Base-by-base conservation (phyloP, 176 grass and related monocot species). In the Cenchrus americanus region DNA sequence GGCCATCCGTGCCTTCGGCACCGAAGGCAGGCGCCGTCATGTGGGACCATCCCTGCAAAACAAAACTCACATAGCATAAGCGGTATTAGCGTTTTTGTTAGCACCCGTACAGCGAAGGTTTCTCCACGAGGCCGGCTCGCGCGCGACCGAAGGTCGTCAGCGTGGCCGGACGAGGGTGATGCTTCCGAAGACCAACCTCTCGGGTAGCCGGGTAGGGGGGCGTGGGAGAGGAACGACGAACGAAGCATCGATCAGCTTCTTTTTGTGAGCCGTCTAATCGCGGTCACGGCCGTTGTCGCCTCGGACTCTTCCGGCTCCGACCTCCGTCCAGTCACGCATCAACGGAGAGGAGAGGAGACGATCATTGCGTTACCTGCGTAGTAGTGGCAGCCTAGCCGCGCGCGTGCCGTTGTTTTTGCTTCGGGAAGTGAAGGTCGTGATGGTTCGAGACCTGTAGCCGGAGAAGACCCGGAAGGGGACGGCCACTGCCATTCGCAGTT, bases 251-350 rank as follows among this genome's bases (percentile, higher is more conserved):
- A 50, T 58, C 12, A 57, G 49, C 48, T 40, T 70, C 34, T 68
- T 81, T 70, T 7, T 0, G 23, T 61, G 67, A 49, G 22, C 2
- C 53, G 54, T 71, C 80, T 14, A 47, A n/a, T 82, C 80, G 53
- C 10, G 15, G 53, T 30, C 61, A 50, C 0, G 77, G 26, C 71
- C 49, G 23, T 19, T 65, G 44, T 34, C 48, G 42, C 43, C 59
- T 7, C 30, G 6, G 7, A 19, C 52, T 19, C 52, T 19, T 21
- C 54, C 54, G 53, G 5, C 17, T 11, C 53, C 53, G 54, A 58
- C 17, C 19, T 58, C 19, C 18, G 32, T 22, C 9, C 11, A 5
- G 27, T 76, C 55, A 26, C 37, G 8, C 54, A 3, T 58, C 54
- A 58, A 7, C 32, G 14, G 62, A 64, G 24, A 13, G 14, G 27